These are phyloP conservation scores for Fraxinus nigra DNA, from an alignment of 305 asterid genomes.

Conservation along the genomic window DNA sequence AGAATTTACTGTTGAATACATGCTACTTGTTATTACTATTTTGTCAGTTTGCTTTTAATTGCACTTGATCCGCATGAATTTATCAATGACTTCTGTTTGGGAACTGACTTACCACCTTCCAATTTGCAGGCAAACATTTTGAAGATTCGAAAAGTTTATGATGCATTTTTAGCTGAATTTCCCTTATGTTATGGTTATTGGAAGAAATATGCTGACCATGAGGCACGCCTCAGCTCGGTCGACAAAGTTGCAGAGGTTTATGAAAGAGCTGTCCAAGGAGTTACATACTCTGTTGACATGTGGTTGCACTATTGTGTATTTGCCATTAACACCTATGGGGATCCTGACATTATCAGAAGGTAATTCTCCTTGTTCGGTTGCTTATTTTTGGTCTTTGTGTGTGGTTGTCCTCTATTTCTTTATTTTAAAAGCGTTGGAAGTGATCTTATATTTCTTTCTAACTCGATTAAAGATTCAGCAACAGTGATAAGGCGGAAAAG, in stretches of 20 bases:
- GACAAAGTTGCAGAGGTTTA: slow-evolving; percentile 95
- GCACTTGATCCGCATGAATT: background rate
- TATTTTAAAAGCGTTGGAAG: slow-evolving; percentile 38
- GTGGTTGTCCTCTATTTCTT: slow-evolving; percentile 31
- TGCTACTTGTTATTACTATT: background rate
- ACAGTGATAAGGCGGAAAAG: slow-evolving; percentile 64
- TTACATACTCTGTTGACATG: slow-evolving; percentile 98
- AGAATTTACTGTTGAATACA: background rate
- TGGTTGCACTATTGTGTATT: slow-evolving; percentile 96
- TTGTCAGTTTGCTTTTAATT: background rate
- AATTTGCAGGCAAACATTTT: slow-evolving; percentile 61
- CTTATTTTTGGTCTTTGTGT: slow-evolving; percentile 20
- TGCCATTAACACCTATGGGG: slow-evolving; percentile 79
- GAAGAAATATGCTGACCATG: slow-evolving; percentile 99
- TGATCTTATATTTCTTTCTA: slow-evolving; percentile 52
- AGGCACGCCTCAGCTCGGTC: slow-evolving; percentile 76
- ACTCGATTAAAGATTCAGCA: slow-evolving; percentile 65
- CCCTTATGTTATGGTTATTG: slow-evolving; percentile 98
- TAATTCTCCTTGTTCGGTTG: slow-evolving; percentile 35
- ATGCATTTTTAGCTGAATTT: slow-evolving; percentile 86
- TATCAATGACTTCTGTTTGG: background rate
- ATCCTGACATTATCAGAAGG: slow-evolving; percentile 90
- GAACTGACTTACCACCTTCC: slow-evolving; percentile 1
- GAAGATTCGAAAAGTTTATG: slow-evolving; percentile 86
- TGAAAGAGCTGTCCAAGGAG: slow-evolving; percentile 96